These are phyloP conservation scores for Wickerhamomyces canadensis DNA, from an alignment of 805 yeast genomes.

Conservation along the genomic window DNA sequence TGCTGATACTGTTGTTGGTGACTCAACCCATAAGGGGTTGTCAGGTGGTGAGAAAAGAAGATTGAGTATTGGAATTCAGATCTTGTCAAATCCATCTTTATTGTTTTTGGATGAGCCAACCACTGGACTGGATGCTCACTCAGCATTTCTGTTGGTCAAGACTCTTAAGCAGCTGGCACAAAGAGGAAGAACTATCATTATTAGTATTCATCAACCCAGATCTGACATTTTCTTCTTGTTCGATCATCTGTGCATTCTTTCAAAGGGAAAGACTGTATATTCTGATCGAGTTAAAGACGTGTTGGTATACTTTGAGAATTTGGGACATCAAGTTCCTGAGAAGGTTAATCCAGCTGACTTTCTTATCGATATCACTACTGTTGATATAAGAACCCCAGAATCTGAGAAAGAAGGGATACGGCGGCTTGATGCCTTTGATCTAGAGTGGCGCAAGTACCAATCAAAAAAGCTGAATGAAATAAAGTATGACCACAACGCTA, in stretches of 20 bases:
- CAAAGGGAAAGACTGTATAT: conserved; percentile 48
- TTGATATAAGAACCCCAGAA: conserved; percentile 35
- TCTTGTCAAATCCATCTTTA: conserved; percentile 70
- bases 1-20: conserved; percentile 58
- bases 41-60: conserved; percentile 87
- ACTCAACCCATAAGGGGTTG: conserved; percentile 47
- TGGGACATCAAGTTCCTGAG: conserved; percentile 37
- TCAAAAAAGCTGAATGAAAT: background rate
- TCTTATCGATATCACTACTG: conserved; percentile 42
- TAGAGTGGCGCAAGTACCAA: conserved; percentile 28
- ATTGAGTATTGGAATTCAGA: conserved; percentile 75
- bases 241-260: conserved; percentile 63
- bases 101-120: conserved; percentile 85
- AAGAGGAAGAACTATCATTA: conserved; percentile 63
- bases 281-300: conserved; percentile 40
- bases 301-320: conserved; percentile 37
- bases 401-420: conserved; percentile 28
- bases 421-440: conserved; percentile 27
- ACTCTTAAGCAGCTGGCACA: conserved; percentile 56
- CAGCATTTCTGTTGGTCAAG: conserved; percentile 61
- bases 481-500: background rate
- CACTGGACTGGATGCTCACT: conserved; percentile 79
- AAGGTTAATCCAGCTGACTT: conserved; percentile 49
- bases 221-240: conserved; percentile 70
- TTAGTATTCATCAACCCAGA: conserved; percentile 84